Conservation (phyloP, 805 yeast genomes). For the Candida nonsorbophila region DNA sequence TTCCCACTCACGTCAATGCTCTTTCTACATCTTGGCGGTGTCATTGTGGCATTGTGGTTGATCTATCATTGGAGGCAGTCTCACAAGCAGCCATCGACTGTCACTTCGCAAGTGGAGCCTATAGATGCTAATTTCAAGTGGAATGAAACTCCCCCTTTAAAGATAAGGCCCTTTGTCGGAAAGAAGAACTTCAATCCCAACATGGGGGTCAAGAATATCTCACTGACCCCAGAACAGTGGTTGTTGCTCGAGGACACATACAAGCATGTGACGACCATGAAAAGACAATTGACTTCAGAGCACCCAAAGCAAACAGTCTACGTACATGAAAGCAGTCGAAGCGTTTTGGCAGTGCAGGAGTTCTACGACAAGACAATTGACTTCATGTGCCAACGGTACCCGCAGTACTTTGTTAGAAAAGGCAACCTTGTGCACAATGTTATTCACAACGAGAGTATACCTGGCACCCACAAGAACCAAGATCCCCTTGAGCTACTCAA, state of each 20-base stretch:
- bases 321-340: slow-evolving; percentile 12
- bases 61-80: too few species aligned
- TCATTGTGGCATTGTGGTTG: too few species aligned
- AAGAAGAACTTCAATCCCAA: slow-evolving; percentile 30
- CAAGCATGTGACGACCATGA: slow-evolving; percentile 7
- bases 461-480: slow-evolving; percentile 13
- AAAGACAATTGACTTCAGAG: slow-evolving; percentile 15
- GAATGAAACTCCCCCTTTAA: slow-evolving; percentile 36
- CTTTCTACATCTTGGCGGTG: too few species aligned
- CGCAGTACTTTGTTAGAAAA: slow-evolving; percentile 41
- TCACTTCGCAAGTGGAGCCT: too few species aligned
- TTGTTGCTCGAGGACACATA: slow-evolving; percentile 61
- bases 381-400: slow-evolving; percentile 45
- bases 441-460: slow-evolving; percentile 37
- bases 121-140: slow-evolving; percentile 38
- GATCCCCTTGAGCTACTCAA: slow-evolving; percentile 16
- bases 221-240: slow-evolving; percentile 45
- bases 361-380: slow-evolving; percentile 39
- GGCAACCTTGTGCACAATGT: slow-evolving; percentile 25
- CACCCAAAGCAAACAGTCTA: slow-evolving; percentile 24
- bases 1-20: too few species aligned
- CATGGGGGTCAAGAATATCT: slow-evolving; percentile 27
- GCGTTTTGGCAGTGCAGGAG: slow-evolving; percentile 40
- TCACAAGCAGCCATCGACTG: too few species aligned
- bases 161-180: slow-evolving; percentile 32